Base-by-base conservation (phyloP, 1,284 basidiomycete genomes). In the Austropuccinia psidii region DNA sequence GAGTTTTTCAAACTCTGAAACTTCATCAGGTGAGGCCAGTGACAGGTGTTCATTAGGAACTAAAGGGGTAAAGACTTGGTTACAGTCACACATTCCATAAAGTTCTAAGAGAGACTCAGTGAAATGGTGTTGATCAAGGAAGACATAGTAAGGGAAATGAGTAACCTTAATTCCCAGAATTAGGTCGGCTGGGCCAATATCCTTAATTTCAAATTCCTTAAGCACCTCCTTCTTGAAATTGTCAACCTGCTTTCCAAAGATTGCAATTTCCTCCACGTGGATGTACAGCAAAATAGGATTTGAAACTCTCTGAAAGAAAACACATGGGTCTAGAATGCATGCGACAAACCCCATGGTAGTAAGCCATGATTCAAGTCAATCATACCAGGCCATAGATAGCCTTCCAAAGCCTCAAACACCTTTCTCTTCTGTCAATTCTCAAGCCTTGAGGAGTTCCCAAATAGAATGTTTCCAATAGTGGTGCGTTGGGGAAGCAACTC, bases 321-420 rank as follows among this genome's bases (percentile, higher is more conserved):
- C 17, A 37, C 29, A 60, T 4, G 57, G 33, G 39, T 60, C 57
- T 3, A 35, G 29, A 24, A 24, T 11, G 8, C 27, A 37, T 4
- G 57, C 15, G 24, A 4, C 8, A 29, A 64, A 64, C 2, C 21
- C 37, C 13, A 64, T 64, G 41, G 39, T 24, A 8, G 19, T 4
- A 13, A 64, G 47, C 9, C 43, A 64, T 15, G 19, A 21, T 3
- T 5, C 13, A 9, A 64, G 24, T 4, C 21, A n/a, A 15, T 27
- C 8, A 21, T 64, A 47, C 61, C 61, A 64, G 27, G 11, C 61
- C 61, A 45, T 64, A 64, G 4, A 60, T 55, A 7, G 57, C 3
- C 39, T 60, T 60, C 19, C 19, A 13, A 4, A 60, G 57, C 17
- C 27, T 35, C 11, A 60, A 19, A 37, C 57, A 60, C 15, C n/a